Conservation (phyloP, 805 yeast species). For the Starmerella tilneyi region DNA sequence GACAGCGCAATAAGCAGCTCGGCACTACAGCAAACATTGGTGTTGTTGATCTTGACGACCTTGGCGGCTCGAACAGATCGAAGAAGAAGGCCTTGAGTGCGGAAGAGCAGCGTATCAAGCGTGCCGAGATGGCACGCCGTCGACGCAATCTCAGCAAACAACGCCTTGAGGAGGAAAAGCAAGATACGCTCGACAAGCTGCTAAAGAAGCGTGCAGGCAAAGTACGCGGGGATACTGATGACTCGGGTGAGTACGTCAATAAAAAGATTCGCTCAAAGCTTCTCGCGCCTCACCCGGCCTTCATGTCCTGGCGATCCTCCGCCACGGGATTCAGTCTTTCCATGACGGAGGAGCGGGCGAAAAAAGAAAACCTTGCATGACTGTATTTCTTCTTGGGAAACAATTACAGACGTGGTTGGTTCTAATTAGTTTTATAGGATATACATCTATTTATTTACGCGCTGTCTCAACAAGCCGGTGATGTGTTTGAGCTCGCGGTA, state of each 20-base stretch:
- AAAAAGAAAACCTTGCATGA: background rate
- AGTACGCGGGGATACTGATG: slow-evolving; percentile 21
- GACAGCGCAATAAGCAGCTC: slow-evolving; percentile 32
- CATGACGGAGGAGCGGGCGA: slow-evolving; percentile 23
- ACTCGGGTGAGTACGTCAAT: slow-evolving; percentile 17
- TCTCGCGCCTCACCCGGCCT: slow-evolving; percentile 29
- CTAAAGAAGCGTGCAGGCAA: slow-evolving; percentile 62
- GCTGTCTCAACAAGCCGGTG: too few relatives aligned
- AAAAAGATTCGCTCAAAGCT: slow-evolving; percentile 20
- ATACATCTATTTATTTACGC: too few relatives aligned
- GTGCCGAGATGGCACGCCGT: slow-evolving; percentile 81
- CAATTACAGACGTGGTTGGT: too few relatives aligned
- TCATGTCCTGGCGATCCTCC: slow-evolving; percentile 26
- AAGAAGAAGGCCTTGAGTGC: slow-evolving; percentile 58
- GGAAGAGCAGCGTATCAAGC: slow-evolving; percentile 69
- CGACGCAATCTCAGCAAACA: slow-evolving; percentile 75
- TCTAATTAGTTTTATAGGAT: too few relatives aligned
- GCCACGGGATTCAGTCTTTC: slow-evolving; percentile 21
- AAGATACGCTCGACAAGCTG: slow-evolving; percentile 79
- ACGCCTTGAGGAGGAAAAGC: slow-evolving; percentile 81
- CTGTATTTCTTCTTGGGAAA: too few relatives aligned
- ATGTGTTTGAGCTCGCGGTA: too few relatives aligned
- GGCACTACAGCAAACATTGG: slow-evolving; percentile 22
- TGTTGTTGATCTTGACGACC: slow-evolving; percentile 27
- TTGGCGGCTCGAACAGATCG: slow-evolving; percentile 28